phyloP scores from a whole-genome alignment of 1,284 basidiomycete species.

The Hypsizygus ulmarius region DNA sequence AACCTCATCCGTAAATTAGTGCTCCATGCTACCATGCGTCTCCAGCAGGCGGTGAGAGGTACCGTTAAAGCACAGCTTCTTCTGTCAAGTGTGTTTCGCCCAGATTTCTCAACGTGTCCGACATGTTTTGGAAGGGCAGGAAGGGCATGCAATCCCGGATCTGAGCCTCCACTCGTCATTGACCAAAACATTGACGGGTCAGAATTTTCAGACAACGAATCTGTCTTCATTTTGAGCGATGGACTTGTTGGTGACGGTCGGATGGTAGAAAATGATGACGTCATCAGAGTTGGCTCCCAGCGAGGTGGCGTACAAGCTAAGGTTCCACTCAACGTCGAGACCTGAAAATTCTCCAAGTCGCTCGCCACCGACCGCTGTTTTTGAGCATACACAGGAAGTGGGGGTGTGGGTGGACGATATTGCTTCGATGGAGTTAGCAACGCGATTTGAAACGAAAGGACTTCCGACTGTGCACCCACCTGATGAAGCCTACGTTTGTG shows the following conservation, averaged over 20 bases:
- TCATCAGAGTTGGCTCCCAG: conserved; percentile 11
- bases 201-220: conserved; percentile 23
- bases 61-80: not conserved
- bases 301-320: conserved; percentile 1
- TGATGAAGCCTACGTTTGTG: conserved; percentile 31
- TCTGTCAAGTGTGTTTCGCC: not conserved
- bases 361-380: conserved; percentile 27
- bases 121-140: conserved; percentile 21
- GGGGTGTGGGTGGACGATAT: conserved; percentile 57
- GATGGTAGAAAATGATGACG: conserved; percentile 28
- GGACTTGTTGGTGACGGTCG: conserved; percentile 25
- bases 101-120: conserved; percentile 8
- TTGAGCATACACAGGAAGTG: conserved; percentile 39
- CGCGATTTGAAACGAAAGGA: not conserved
- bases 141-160: conserved; percentile 16
- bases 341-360: conserved; percentile 12
- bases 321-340: not conserved
- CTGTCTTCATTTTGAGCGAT: conserved; percentile 36
- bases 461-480: conserved; percentile 23
- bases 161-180: conserved; percentile 14
- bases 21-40: conserved; percentile 16
- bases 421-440: conserved; percentile 30
- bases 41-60: conserved; percentile 14
- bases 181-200: conserved; percentile 25
- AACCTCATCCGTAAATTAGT: conserved; percentile 18